A percentile compares a stretch with the other conserved stretches of the same genome.
Evolutionary conservation across 2,329 filamentous ascomycete species (phyloP).

Genomic region (Didymella pomorum): DNA sequence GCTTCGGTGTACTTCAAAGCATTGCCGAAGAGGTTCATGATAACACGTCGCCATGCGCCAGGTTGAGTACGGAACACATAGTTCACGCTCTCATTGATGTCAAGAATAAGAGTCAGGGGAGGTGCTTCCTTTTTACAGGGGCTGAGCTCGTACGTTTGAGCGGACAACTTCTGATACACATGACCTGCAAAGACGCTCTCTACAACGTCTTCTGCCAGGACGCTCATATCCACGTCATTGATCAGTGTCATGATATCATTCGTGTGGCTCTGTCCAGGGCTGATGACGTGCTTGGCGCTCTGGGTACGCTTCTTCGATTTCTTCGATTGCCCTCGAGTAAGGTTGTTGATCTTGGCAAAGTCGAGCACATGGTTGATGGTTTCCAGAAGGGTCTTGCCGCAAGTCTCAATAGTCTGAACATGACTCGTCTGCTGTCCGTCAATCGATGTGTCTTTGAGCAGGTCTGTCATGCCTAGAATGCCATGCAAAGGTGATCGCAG

Average conservation of each 20-base stretch:
- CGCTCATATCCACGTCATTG: slow-evolving; percentile 47
- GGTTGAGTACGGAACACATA: slow-evolving; percentile 50
- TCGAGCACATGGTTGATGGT: slow-evolving; percentile 55
- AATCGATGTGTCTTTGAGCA: slow-evolving; percentile 44
- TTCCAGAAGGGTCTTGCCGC: slow-evolving; percentile 51
- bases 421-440: slow-evolving; percentile 53
- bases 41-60: slow-evolving; percentile 50
- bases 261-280: slow-evolving; percentile 40
- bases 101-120: slow-evolving; percentile 44
- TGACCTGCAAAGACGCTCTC: slow-evolving; percentile 50
- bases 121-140: slow-evolving; percentile 27
- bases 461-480: slow-evolving; percentile 58
- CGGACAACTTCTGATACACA: slow-evolving; percentile 43
- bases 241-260: slow-evolving; percentile 48
- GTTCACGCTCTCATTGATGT: slow-evolving; percentile 47
- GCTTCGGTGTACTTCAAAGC: slow-evolving; percentile 51
- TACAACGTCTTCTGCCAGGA: slow-evolving; percentile 48
- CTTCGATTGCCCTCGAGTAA: slow-evolving; percentile 43
- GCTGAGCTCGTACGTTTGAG: slow-evolving; percentile 36
- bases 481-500: slow-evolving; percentile 68
- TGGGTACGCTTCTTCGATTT: slow-evolving; percentile 42
- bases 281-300: slow-evolving; percentile 43
- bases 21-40: slow-evolving; percentile 53
- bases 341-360: slow-evolving; percentile 52
- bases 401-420: slow-evolving; percentile 49